Evolutionary conservation across 2,329 filamentous ascomycete genomes (phyloP).

Genomic region (Phyllosticta capitalensis): DNA sequence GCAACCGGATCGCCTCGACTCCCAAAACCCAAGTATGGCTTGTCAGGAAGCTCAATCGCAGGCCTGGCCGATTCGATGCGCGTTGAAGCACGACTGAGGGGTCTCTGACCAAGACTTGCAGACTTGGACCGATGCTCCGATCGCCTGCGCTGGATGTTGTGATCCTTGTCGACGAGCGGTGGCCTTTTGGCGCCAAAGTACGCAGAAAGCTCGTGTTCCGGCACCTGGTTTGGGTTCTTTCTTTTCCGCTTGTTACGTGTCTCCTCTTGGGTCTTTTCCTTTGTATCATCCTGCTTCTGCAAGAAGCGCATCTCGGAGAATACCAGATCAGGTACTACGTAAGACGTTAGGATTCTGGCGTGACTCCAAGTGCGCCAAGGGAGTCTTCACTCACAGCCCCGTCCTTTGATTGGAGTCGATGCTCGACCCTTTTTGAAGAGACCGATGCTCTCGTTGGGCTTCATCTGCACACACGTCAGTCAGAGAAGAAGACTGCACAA

Average conservation of each 20-base stretch:
- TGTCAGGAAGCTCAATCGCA: constrained; percentile 26
- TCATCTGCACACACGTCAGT: constrained; percentile 28
- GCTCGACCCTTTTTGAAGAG: constrained; percentile 41
- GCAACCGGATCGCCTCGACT: constrained; percentile 20
- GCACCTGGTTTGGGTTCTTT: constrained; percentile 23
- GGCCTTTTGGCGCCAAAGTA: constrained; percentile 32
- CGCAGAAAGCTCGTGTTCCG: constrained; percentile 35
- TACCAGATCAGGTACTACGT: constrained; percentile 40
- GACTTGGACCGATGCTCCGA: background rate
- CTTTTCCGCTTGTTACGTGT: constrained; percentile 20
- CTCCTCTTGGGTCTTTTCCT: constrained; percentile 19
- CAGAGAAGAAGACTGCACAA: background rate
- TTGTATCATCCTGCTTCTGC: constrained; percentile 25
- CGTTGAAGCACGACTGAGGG: background rate
- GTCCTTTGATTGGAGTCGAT: constrained; percentile 35
- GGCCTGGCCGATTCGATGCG: constrained; percentile 15
- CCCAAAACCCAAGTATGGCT: constrained; percentile 29
- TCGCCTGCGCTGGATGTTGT: constrained; percentile 13
- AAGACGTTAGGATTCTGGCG: constrained; percentile 16
- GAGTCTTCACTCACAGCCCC: constrained; percentile 29
- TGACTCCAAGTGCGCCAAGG: constrained; percentile 11
- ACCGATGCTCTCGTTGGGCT: constrained; percentile 31
- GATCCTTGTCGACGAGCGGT: constrained; percentile 18
- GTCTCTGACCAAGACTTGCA: background rate
- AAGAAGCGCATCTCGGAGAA: constrained; percentile 44